phyloP scores from a whole-genome alignment of 768 basidiomycete genomes.

The Saitozyma sp. region DNA sequence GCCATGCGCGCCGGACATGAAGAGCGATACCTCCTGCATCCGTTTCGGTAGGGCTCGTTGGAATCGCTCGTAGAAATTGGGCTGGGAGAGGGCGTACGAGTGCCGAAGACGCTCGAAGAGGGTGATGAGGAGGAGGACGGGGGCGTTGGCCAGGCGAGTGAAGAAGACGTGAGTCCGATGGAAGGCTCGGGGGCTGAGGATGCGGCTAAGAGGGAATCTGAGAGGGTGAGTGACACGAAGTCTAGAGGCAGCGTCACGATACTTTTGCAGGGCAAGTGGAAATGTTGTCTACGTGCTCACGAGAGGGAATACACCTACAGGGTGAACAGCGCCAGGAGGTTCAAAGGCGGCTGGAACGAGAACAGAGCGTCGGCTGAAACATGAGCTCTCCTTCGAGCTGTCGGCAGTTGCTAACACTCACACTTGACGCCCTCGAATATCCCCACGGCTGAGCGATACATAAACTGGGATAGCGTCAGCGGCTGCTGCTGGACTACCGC shows the following conservation, averaged over 20 bases:
- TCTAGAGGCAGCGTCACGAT: no score
- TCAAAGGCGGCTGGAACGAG: conserved; percentile 23
- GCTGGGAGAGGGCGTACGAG: conserved; percentile 2
- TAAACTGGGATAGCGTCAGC: conserved; percentile 2
- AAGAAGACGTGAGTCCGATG: conserved; percentile 22
- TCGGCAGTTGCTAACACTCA: neutral
- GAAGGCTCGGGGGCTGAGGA: conserved; percentile 13
- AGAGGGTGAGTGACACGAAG: no score
- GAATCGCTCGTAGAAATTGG: conserved; percentile 13
- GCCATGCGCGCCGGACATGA: conserved; percentile 20
- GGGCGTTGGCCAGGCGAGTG: conserved; percentile 16
- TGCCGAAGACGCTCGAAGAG: conserved; percentile 15
- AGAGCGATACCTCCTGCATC: conserved; percentile 15
- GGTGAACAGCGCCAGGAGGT: conserved; percentile 12
- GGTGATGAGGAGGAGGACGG: conserved; percentile 16
- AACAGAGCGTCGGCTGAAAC: conserved; percentile 16
- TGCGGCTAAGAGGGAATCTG: conserved; percentile 9
- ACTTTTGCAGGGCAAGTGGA: no score
- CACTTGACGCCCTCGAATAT: conserved; percentile 23
- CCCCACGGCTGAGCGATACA: conserved; percentile 20
- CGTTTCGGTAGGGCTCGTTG: conserved; percentile 19
- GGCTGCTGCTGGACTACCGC: no score
- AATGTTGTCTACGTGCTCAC: no score
- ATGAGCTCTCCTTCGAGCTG: neutral
- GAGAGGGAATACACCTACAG: conserved; percentile 6